Evolutionary conservation across 2,329 filamentous ascomycete genomes (phyloP), one percentile per base, ranked within the genome.

Genomic region (Beauveria australis): DNA sequence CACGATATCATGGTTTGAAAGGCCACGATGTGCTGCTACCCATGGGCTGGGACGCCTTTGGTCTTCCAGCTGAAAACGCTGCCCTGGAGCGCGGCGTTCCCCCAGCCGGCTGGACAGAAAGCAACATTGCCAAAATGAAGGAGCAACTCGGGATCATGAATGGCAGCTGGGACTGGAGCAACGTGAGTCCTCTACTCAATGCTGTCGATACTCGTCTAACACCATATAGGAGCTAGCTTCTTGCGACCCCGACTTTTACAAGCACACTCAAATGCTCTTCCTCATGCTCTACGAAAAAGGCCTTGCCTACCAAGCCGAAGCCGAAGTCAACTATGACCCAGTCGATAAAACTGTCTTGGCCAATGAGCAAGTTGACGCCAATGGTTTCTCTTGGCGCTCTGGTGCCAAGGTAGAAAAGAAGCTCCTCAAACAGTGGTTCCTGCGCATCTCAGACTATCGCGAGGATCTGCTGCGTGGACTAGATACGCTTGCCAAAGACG

Each of bases 21-120:
- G 91, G 91, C 18, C 80, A 85, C 66, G 76, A 89, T 60, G 90
- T 95, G 37, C 74, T 95, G 58, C 83, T 96, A 64, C 91, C 92
- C n/a, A 96, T 96, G 82, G 92, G 92, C 12, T 96, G 92, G 91
- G 92, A 96, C 78, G 89, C 91, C 5, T 96, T 96, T 75, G 92
- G 92, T 2, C 77, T 96, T 60, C 92, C 92, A 12, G 92, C 92
- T 48, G 92, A 96, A 73, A 96, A 96, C 75, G 92, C 92, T 19
- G 92, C 92, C 9, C 89, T 95, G 61, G 90, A 95, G 74, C 79
- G 88, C 63, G 89, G 90, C 14, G 81, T 93, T 63, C 84, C 89
- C 68, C 91, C 92, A 1, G 87, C 83, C 8, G 79, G 78, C 8
- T 96, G 92, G 92, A 96, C 92, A 0, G 81, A 79, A 68, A 78